phyloP scores from a whole-genome alignment of 2,329 filamentous ascomycete species.

The Ceratocystis ficicola region DNA sequence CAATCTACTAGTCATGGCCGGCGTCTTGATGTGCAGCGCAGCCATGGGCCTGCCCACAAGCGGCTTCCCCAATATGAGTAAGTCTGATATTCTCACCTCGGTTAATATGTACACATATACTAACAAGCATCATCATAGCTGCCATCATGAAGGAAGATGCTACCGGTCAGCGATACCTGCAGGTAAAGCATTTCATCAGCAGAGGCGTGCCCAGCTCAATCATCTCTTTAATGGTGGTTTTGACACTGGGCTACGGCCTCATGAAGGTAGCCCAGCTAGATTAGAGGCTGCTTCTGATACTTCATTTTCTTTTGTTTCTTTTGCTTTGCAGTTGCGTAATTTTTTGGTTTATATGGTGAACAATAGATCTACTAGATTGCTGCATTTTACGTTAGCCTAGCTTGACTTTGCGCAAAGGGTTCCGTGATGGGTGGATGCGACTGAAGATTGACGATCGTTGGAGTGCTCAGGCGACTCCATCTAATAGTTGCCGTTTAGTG shows the following conservation, averaged over 20 bases:
- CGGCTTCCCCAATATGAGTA: constrained; percentile 99
- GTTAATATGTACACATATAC: background rate
- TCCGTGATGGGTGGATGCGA: background rate
- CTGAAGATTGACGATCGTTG: background rate
- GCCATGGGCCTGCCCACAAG: constrained; percentile 90
- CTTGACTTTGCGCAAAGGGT: background rate
- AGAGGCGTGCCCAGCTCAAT: constrained; percentile 82
- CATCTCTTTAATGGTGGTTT: constrained; percentile 65
- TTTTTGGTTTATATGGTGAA: background rate
- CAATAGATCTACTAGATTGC: constrained; percentile 3
- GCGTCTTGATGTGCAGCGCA: constrained; percentile 92
- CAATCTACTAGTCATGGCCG: constrained; percentile 88
- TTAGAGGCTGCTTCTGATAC: constrained; percentile 25
- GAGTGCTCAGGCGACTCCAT: background rate
- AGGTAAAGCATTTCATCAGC: constrained; percentile 88
- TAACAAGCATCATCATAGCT: constrained; percentile 39
- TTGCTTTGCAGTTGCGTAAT: background rate
- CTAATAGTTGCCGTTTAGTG: background rate
- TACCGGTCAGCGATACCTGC: constrained; percentile 80
- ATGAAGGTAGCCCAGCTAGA: constrained; percentile 64
- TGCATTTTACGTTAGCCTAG: background rate
- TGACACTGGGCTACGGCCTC: constrained; percentile 80
- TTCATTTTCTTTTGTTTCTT: background rate
- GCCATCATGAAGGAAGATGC: constrained; percentile 99
- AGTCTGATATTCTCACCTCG: constrained; percentile 34